These are phyloP conservation scores for Rhynchosporium agropyri DNA, from an alignment of 2,329 filamentous ascomycete genomes.

Conservation along the genomic window DNA sequence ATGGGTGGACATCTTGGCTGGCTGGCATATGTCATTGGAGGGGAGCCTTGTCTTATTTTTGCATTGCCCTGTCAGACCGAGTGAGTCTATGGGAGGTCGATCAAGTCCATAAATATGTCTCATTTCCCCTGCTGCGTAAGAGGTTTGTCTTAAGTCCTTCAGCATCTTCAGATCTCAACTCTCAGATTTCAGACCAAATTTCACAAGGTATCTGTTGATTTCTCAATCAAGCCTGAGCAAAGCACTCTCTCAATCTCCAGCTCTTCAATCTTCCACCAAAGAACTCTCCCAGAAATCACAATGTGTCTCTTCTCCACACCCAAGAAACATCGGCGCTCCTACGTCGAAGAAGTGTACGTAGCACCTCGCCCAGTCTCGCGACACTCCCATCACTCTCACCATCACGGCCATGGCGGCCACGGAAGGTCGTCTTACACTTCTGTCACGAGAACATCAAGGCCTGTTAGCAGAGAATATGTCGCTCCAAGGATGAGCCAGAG, in stretches of 20 bases:
- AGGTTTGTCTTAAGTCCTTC: background rate
- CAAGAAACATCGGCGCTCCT: constrained; percentile 31
- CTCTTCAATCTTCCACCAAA: background rate
- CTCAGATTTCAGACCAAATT: background rate
- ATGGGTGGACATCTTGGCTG: constrained; percentile 23
- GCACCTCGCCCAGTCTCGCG: constrained; percentile 37
- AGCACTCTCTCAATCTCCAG: too few species aligned
- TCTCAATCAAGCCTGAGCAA: background rate
- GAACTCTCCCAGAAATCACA: constrained; percentile 15
- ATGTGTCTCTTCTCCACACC: constrained; percentile 39
- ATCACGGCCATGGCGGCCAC: constrained; percentile 21
- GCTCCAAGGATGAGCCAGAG: constrained; percentile 36
- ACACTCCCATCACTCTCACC: constrained; percentile 32
- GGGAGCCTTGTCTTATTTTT: constrained; percentile 12
- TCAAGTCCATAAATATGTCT: constrained; percentile 25
- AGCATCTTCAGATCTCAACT: constrained; percentile 11
- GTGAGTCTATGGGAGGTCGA: constrained; percentile 19
- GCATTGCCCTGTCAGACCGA: constrained; percentile 17
- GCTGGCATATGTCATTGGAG: constrained; percentile 19
- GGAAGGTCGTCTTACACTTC: constrained; percentile 36
- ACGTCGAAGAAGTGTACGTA: constrained; percentile 38
- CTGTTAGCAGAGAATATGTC: constrained; percentile 28
- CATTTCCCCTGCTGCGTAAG: background rate
- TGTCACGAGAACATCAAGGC: constrained; percentile 31
- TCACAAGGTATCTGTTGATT: constrained; percentile 2